Evolutionary conservation across 352 stramenopile species (phyloP), one percentile per base, ranked within the genome.

Genomic region (Hyaloperonospora brassicae): DNA sequence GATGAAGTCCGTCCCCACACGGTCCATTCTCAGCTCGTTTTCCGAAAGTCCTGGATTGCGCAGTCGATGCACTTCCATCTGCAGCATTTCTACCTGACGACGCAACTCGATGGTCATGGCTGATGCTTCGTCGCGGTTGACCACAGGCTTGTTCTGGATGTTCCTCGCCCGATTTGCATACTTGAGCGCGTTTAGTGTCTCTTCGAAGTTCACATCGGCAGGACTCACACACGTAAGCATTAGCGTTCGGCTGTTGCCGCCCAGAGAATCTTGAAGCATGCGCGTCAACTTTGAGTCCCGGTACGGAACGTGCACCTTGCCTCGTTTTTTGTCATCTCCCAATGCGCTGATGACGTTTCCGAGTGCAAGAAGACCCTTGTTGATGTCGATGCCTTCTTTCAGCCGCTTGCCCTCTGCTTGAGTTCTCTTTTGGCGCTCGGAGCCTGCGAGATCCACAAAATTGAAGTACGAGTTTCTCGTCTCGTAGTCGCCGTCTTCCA

Each of bases 331-430:
- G 42, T 95, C 80, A 42, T 97, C 90, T 17, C 89, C 93, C 7
- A 99, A 70, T 8, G 94, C 93, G 59, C 95, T 98, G 57, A 99
- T 98, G 25, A 98, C 96, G 62, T 98, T 98, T 2, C 96, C 96
- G 14, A 99, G 80, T 8, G 93, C 95, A 13, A 99, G 75, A 21
- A 99, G 77, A 2, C 96, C 96, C 68, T 98, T 96, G 77, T 99
- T 99, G 70, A 99, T 99, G 61, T 98, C 87, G 42, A 98, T 98
- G 30, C 93, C 95, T 79, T 99, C 95, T 55, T 89, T 96, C 50
- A 97, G 67, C 1, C 95, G 78, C 61, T 91, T 88, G 24, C 80
- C 93, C 47, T 96, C 77, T 0, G 93, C 89, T 54, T 95, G 87
- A 17, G 95, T 98, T 41, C 95, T 95, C 59, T 98, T 98, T 61